Evolutionary conservation across 192 early-diverging fungal genomes (phyloP), one percentile per base, ranked within the genome.

Genomic region (Entomortierella lignicola): DNA sequence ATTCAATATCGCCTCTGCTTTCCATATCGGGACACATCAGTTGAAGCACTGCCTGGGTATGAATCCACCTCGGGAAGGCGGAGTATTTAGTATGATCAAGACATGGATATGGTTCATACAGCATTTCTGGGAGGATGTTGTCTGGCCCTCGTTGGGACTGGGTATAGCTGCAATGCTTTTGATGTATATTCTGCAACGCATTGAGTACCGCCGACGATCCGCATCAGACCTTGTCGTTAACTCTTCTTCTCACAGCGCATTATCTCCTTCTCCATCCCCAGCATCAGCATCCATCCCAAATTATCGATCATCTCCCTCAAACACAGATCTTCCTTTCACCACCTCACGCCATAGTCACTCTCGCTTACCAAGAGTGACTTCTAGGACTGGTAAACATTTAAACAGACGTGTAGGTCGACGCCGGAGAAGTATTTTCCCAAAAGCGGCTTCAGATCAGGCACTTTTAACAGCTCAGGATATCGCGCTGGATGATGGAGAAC

Each of bases 1-100:
- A 20, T 77, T 82, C 63, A 77, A 70, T 59, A 72, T 75, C 18
- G 81, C 74, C 15, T 69, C 81, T 4, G 81, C 81, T 20, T 72
- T 82, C 50, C 74, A 79, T 52, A 82, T 82, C 15, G 77, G 70
- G 4, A 72, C 77, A 2, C 61, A 72, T 23, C 81, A 82, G 47
- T 15, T 82, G 50, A 74, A 70, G 47, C 73, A 68, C 21, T 53
- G 41, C 52, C 29, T 82, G 31, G 81, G 81, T 4, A 47, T 82
- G 47, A 60, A 67, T 10, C 71, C 63, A 12, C 68, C 73, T 0
- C 55, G 59, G 5, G 81, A 71, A 43, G 54, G 57, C 58, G 65
- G 80, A 6, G 41, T 69, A 13, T 73, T 81, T 47, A 53, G 71
- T 25, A 72, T 81, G 80, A 59, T 72, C 66, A 63, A 54, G 44